Base-by-base conservation (phyloP, 2,329 filamentous ascomycete species). In the Sporothrix dimorphospora region DNA sequence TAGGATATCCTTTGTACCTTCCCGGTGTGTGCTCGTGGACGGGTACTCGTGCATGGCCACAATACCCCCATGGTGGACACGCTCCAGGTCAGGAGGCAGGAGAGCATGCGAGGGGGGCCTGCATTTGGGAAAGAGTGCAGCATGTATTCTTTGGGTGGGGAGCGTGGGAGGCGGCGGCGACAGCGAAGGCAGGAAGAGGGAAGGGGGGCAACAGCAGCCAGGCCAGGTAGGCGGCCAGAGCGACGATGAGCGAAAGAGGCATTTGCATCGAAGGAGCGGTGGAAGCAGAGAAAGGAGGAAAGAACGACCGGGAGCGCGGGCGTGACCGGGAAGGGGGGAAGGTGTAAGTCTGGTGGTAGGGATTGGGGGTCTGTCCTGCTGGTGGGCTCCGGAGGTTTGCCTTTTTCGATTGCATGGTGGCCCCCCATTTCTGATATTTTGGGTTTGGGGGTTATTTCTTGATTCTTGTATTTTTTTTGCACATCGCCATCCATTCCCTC, bases 231-330 rank as follows among this genome's bases (percentile, higher is more conserved):
- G 59, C 12, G 38, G 38, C 59, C 38, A 45, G 38, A 45, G 59
- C 59, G 38, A 40, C 57, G 34, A 27, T 16, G 59, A 61, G 51
- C 61, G 16, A 67, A 68, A 70, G 59, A 9, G 72, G 72, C 45
- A 69, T 71, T 71, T 34, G 27, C 51, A 70, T 72, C 42, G 61
- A 72, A 72, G 72, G 68, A 65, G 71, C 71, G 71, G 68, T 72
- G 72, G 71, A 70, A 70, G 30, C 27, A 45, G 53, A 66, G 30
- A 45, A 42, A 40, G 7, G 34, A 59, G 63, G 40, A 68, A 68
- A 67, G 63, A 68, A 57, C 65, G 47, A 63, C 71, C 53, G 65
- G 55, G 21, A 55, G 66, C 59, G 45, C 34, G 71, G 70, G 42
- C 70, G 30, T 51, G 53, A 27, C 70, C 70, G 70, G 61, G 57